phyloP scores from a whole-genome alignment of 768 basidiomycete genomes.

The Xerocomus spinulosus region DNA sequence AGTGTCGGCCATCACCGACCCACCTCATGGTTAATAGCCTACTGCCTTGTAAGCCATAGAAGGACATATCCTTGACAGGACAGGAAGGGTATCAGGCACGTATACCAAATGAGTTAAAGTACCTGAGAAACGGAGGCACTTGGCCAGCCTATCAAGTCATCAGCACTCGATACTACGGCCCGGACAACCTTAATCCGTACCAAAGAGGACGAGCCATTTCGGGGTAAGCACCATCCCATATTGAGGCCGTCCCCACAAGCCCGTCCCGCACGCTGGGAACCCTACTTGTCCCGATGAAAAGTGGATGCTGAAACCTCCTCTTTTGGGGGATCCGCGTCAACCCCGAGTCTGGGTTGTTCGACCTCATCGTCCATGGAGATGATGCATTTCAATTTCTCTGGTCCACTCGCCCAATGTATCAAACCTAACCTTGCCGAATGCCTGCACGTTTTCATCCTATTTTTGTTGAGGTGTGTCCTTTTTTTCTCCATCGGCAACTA shows the following conservation, averaged over 20 bases:
- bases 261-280: not conserved
- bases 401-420: conserved; percentile 2
- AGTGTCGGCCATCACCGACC: not conserved
- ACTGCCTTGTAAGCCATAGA: conserved; percentile 2
- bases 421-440: conserved; percentile 23
- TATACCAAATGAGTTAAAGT: not conserved
- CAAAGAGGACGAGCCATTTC: not conserved
- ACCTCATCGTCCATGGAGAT: not conserved
- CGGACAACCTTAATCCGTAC: conserved; percentile 4
- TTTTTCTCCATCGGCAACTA: not conserved
- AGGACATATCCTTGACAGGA: not conserved
- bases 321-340: conserved; percentile 5
- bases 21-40: conserved; percentile 2
- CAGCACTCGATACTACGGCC: conserved; percentile 5
- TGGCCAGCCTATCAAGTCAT: not conserved
- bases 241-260: not conserved
- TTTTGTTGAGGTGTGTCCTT: not conserved
- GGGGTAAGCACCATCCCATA: not conserved
- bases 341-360: conserved; percentile 7
- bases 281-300: not conserved
- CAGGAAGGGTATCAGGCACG: not conserved
- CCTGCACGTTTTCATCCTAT: conserved; percentile 1
- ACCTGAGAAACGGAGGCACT: not conserved
- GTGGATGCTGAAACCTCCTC: not conserved
- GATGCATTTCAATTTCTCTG: conserved; percentile 9